Evolutionary conservation across 345 rosid species (phyloP).

Genomic region (Arabidopsis suecica): DNA sequence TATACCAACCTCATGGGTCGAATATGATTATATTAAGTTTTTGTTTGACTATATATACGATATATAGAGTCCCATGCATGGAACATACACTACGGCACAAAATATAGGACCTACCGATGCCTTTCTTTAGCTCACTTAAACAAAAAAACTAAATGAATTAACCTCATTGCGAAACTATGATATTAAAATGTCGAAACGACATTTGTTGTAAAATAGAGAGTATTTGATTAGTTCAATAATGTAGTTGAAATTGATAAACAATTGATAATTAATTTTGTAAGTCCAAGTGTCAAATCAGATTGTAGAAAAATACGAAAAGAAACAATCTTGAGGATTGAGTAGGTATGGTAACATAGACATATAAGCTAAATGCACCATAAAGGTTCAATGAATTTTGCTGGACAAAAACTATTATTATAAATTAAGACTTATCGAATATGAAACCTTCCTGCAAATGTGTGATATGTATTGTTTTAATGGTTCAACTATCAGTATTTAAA

Average conservation of each 20-base stretch:
- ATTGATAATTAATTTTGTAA: background rate
- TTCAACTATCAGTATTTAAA: constrained; percentile 17
- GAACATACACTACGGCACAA: constrained; percentile 4
- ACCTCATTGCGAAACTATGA: background rate
- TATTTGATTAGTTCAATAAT: background rate
- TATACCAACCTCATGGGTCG: background rate
- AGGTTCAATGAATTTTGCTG: constrained; percentile 41
- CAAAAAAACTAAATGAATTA: constrained; percentile 5
- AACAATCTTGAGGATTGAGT: constrained; percentile 20
- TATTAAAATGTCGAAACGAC: background rate
- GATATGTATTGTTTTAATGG: constrained; percentile 7
- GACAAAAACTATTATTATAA: constrained; percentile 13
- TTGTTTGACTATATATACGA: constrained; percentile 32
- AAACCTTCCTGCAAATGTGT: constrained; percentile 21
- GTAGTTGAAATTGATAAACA: background rate
- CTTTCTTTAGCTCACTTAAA: background rate
- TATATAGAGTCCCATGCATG: constrained; percentile 29
- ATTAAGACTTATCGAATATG: constrained; percentile 36
- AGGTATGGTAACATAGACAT: constrained; percentile 32
- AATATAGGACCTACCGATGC: background rate
- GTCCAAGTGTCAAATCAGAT: background rate
- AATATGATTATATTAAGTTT: background rate
- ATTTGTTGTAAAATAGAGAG: background rate
- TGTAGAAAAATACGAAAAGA: constrained; percentile 18
- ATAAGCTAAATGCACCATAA: constrained; percentile 25